phyloP scores from a whole-genome alignment of 139 green algal genomes.

The Yamagishiella unicocca region DNA sequence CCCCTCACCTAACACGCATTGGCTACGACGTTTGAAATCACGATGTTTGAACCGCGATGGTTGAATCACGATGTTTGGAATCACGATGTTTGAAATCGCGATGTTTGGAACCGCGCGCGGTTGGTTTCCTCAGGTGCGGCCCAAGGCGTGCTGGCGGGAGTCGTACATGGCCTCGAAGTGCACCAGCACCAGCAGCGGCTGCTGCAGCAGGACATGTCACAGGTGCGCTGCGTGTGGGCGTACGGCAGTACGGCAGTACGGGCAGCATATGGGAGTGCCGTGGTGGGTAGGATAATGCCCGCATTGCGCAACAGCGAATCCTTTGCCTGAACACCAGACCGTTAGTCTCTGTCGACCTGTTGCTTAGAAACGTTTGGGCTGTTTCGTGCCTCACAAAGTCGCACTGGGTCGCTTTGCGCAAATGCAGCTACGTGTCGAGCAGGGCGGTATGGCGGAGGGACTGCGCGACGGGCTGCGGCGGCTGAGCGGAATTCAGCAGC shows the following conservation, averaged over 20 bases:
- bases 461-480: not conserved
- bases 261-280: no score
- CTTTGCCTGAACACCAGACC: no score
- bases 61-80: not conserved
- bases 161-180: not conserved
- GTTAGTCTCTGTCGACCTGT: no score
- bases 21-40: no score
- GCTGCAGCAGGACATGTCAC: not conserved
- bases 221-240: not conserved
- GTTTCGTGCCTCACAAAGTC: no score
- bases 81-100: not conserved
- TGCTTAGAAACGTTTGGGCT: no score
- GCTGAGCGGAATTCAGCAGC: not conserved
- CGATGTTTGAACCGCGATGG: no score
- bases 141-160: not conserved
- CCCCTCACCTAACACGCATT: no score
- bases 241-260: no score
- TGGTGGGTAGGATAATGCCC: no score
- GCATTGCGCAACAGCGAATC: no score
- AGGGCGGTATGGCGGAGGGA: not conserved
- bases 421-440: constrained; percentile 4
- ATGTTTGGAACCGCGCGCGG: not conserved
- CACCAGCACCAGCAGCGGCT: not conserved
- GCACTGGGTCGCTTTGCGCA: no score
- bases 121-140: not conserved